Conservation (phyloP, 139 green algal genomes). For the Chlorella sp. region DNA sequence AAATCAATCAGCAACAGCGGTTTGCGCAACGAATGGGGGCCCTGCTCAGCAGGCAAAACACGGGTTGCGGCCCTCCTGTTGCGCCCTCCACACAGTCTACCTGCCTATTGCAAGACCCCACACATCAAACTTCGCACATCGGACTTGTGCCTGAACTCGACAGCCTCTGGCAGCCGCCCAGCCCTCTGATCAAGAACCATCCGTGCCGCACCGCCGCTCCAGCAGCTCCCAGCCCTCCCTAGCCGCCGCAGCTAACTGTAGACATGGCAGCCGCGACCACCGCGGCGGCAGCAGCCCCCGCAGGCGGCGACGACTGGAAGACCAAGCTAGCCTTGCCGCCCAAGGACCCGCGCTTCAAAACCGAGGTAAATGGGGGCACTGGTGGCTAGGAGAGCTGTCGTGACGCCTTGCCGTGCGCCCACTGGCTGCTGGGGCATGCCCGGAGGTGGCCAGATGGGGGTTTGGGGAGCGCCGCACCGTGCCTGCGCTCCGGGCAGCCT, state of each 20-base stretch:
- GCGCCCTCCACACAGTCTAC: neutral
- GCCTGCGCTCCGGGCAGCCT: no score
- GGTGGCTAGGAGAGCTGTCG: neutral
- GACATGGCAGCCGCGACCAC: neutral
- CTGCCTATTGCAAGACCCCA: neutral
- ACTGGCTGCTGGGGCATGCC: neutral
- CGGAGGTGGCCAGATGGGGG: no score
- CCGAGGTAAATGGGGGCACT: constrained; percentile 74
- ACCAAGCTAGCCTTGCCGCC: constrained; percentile 79
- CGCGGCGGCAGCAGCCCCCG: neutral
- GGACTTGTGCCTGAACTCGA: neutral
- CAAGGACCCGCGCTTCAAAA: constrained; percentile 87
- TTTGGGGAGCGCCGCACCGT: no score
- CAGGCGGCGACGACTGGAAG: constrained; percentile 82
- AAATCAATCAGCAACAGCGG: no score
- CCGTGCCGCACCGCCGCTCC: neutral
- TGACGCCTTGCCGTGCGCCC: neutral
- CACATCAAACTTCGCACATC: neutral
- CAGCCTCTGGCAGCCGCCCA: neutral
- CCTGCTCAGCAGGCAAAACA: no score
- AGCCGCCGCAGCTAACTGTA: neutral
- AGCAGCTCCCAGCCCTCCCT: neutral
- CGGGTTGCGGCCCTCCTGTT: neutral
- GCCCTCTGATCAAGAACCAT: neutral
- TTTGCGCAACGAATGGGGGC: no score